These are phyloP conservation scores for Aurantiochytrium sp. DNA, from an alignment of 108 stramenopile species.

Conservation along the genomic window DNA sequence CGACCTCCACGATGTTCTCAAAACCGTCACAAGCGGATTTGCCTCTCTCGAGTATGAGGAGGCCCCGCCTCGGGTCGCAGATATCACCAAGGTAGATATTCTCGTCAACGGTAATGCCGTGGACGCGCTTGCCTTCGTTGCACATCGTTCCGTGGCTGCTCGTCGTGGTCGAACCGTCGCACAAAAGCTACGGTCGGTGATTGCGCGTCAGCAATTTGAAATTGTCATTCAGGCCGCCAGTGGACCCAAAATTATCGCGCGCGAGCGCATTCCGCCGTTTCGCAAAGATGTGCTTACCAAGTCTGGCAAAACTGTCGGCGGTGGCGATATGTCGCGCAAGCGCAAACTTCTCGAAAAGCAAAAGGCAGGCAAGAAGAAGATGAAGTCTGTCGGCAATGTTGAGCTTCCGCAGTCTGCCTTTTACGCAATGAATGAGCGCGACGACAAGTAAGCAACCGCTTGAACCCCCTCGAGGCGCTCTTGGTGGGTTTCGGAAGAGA, in stretches of 20 bases:
- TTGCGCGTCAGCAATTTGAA: slow-evolving; percentile 93
- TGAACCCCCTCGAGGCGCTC: not conserved
- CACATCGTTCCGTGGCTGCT: slow-evolving; percentile 68
- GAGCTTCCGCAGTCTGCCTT: slow-evolving; percentile 91
- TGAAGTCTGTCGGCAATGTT: slow-evolving; percentile 82
- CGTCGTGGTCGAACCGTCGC: slow-evolving; percentile 68
- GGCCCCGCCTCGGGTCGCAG: slow-evolving; percentile 71
- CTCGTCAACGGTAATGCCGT: slow-evolving; percentile 80
- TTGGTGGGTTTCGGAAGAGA: not conserved
- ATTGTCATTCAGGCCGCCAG: slow-evolving; percentile 94
- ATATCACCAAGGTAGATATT: slow-evolving; percentile 87
- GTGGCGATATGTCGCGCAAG: slow-evolving; percentile 90
- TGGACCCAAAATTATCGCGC: slow-evolving; percentile 72
- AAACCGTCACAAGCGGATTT: slow-evolving; percentile 90
- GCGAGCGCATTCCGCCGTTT: slow-evolving; percentile 74
- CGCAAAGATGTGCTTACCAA: slow-evolving; percentile 90
- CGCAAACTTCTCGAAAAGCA: slow-evolving; percentile 97
- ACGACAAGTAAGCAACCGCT: slow-evolving; percentile 1
- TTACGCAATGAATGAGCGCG: slow-evolving; percentile 83
- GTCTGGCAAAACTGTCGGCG: slow-evolving; percentile 90
- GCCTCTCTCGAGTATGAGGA: slow-evolving; percentile 92
- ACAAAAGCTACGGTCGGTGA: slow-evolving; percentile 75
- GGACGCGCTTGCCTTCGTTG: slow-evolving; percentile 82
- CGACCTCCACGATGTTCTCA: slow-evolving; percentile 94
- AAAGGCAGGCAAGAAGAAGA: slow-evolving; percentile 90